phyloP scores from a whole-genome alignment of 352 stramenopile species.

The Globisporangium acanthophoron region DNA sequence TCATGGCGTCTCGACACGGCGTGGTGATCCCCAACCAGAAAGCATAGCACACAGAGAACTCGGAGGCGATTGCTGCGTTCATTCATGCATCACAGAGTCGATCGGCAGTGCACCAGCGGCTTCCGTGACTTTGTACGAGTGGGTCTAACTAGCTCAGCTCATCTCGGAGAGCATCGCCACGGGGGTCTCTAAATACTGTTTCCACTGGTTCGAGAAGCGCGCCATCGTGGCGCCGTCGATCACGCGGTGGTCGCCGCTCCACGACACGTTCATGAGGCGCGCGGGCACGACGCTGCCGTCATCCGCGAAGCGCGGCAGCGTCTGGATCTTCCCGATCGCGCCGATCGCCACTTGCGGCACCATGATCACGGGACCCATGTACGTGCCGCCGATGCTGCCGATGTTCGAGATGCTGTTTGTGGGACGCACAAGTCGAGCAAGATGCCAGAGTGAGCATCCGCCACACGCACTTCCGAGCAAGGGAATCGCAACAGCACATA shows the following conservation, averaged over 20 bases:
- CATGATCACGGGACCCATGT: slow-evolving; percentile 95
- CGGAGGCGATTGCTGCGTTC: not conserved
- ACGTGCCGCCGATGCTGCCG: slow-evolving; percentile 96
- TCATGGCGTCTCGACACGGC: slow-evolving; percentile 55
- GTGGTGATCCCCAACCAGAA: slow-evolving; percentile 65
- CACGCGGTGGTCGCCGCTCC: slow-evolving; percentile 97
- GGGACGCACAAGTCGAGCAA: slow-evolving; percentile 1
- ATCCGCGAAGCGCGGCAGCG: slow-evolving; percentile 91
- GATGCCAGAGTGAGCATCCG: not conserved
- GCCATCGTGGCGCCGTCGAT: slow-evolving; percentile 98
- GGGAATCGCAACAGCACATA: slow-evolving; percentile 22
- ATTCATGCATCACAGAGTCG: not conserved
- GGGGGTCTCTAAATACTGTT: slow-evolving; percentile 94
- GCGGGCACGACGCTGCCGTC: slow-evolving; percentile 80
- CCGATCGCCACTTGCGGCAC: slow-evolving; percentile 96
- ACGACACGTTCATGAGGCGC: slow-evolving; percentile 96
- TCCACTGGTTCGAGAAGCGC: slow-evolving; percentile 96
- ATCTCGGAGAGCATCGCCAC: slow-evolving; percentile 89
- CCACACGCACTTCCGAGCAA: not conserved
- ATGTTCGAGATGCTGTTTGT: slow-evolving; percentile 85
- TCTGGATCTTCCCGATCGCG: slow-evolving; percentile 95
- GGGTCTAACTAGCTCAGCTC: slow-evolving; percentile 33
- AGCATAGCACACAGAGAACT: not conserved
- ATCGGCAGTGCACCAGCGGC: too few relatives aligned
- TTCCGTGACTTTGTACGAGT: too few relatives aligned